These are phyloP conservation scores for Saturnispora dispora DNA, from an alignment of 805 yeast species.

Conservation along the genomic window DNA sequence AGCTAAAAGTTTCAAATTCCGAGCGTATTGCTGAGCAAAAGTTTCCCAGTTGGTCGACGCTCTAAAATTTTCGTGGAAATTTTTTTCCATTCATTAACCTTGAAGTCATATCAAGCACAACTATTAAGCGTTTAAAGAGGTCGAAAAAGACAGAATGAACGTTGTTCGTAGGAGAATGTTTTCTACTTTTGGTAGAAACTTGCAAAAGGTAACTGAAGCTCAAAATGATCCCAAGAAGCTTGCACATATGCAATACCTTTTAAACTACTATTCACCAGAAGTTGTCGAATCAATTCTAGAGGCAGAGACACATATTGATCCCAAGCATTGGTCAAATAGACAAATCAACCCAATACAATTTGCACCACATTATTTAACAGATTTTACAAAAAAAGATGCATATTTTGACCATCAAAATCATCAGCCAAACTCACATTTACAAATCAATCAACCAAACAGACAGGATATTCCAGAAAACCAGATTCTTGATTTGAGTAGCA, in stretches of 20 bases:
- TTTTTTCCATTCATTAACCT: background rate
- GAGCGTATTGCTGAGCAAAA: background rate
- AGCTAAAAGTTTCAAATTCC: background rate
- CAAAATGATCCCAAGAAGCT: conserved; percentile 20
- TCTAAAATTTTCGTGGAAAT: background rate
- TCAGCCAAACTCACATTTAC: conserved; percentile 17
- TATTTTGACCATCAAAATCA: conserved; percentile 55
- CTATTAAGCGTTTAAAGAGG: background rate
- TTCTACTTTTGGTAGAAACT: conserved; percentile 12
- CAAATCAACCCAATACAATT: conserved; percentile 40
- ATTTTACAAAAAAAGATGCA: conserved; percentile 61
- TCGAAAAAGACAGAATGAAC: background rate
- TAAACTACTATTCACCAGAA: conserved; percentile 74
- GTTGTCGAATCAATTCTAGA: conserved; percentile 71
- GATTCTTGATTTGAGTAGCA: conserved; percentile 16
- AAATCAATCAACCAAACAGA: conserved; percentile 21
- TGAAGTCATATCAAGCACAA: background rate
- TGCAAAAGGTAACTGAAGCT: conserved; percentile 5
- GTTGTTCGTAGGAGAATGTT: conserved; percentile 8
- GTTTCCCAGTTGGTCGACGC: background rate
- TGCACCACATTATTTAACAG: conserved; percentile 65
- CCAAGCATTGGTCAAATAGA: conserved; percentile 45
- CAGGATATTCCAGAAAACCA: conserved; percentile 19
- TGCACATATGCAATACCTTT: conserved; percentile 45
- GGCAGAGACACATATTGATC: conserved; percentile 68